phyloP scores from a whole-genome alignment of 257 asterid genomes.

The Apocynum venetum region DNA sequence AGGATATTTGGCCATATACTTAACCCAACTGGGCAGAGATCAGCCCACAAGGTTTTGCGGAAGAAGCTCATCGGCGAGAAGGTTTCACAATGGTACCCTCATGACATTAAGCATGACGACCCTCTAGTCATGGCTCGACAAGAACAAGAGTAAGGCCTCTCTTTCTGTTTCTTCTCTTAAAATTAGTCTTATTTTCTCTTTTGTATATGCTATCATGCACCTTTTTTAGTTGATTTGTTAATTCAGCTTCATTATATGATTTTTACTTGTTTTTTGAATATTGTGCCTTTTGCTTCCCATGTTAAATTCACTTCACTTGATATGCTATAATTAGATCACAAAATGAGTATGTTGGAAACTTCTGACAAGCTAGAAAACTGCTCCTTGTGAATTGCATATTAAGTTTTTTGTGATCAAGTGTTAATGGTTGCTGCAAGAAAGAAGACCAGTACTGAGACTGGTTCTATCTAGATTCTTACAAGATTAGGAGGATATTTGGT shows the following conservation, averaged over 20 bases:
- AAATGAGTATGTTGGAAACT: neutral
- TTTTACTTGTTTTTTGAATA: neutral
- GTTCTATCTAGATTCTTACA: neutral
- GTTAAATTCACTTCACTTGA: neutral
- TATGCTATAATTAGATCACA: neutral
- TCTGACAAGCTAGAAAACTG: neutral
- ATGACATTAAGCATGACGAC: conserved; percentile 64
- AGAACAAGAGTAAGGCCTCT: conserved; percentile 60
- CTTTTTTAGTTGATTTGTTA: neutral
- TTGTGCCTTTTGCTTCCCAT: neutral
- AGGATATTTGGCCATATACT: conserved; percentile 84
- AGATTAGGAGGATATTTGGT: neutral
- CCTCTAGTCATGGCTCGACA: conserved; percentile 57
- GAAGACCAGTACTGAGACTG: too few relatives aligned
- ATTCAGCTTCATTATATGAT: neutral
- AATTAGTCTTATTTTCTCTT: too few relatives aligned
- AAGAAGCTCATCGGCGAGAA: conserved; percentile 93
- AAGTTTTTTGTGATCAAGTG: neutral
- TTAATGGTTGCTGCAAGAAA: neutral
- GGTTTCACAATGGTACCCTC: conserved; percentile 80
- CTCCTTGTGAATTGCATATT: neutral
- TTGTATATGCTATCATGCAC: neutral
- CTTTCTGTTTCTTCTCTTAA: neutral
- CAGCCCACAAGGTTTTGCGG: conserved; percentile 75
- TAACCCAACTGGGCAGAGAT: conserved; percentile 71